Evolutionary conservation across 2,329 filamentous ascomycete genomes (phyloP).

Genomic region (Fusarium sulawesiense): DNA sequence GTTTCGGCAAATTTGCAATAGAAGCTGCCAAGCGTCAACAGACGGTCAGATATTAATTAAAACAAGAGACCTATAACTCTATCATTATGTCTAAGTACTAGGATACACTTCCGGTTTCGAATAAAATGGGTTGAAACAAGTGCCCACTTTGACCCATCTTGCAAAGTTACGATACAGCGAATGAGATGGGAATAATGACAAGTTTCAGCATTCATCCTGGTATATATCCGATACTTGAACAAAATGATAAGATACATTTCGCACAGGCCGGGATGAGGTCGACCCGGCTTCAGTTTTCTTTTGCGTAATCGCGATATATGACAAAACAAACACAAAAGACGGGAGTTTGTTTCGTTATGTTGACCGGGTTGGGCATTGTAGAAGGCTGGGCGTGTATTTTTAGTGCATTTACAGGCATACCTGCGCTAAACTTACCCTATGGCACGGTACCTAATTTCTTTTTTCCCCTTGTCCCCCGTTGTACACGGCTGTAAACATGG

Average conservation of each 20-base stretch:
- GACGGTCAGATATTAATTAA: background rate
- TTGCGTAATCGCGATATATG: background rate
- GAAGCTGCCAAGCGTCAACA: background rate
- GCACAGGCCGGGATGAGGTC: background rate
- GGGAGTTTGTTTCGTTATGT: background rate
- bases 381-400: background rate
- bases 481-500: too few relatives aligned
- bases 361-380: background rate
- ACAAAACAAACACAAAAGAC: background rate
- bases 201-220: background rate
- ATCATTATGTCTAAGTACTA: fast-evolving
- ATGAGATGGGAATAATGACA: background rate
- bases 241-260: too few relatives aligned
- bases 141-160: too few relatives aligned
- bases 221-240: background rate
- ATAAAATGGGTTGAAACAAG: background rate
- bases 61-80: background rate
- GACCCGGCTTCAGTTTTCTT: background rate
- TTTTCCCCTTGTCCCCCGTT: too few relatives aligned
- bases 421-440: background rate
- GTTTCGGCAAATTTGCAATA: background rate
- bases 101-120: background rate
- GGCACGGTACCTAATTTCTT: too few relatives aligned
- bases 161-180: background rate
- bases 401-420: background rate